Conservation (phyloP, 2,329 filamentous ascomycete species). For the Stachybotrys elegans region DNA sequence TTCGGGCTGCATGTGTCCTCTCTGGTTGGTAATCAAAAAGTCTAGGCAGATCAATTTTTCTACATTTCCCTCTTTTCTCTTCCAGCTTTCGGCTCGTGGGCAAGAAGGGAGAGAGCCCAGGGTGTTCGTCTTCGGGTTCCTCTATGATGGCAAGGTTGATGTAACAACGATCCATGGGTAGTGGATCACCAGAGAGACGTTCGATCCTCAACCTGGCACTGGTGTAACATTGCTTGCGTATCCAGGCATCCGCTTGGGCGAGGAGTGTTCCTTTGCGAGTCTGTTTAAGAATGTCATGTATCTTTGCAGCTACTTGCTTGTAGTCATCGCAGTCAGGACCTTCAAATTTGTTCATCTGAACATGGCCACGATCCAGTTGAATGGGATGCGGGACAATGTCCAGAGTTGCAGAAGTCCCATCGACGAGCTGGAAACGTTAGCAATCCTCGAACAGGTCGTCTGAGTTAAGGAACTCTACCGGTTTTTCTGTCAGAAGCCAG, state of each 20-base stretch:
- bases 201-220: conserved; percentile 21
- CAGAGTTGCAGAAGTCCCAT: conserved; percentile 15
- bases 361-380: conserved; percentile 16
- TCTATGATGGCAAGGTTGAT: conserved; percentile 34
- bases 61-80: no score
- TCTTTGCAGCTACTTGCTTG: conserved; percentile 10
- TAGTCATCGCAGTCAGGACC: conserved; percentile 11
- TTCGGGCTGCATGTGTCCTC: no score
- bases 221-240: conserved; percentile 17
- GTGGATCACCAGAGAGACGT: conserved; percentile 25
- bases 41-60: no score
- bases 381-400: conserved; percentile 17
- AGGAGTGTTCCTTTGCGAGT: conserved; percentile 10
- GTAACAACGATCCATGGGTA: conserved; percentile 31
- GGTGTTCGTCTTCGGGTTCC: conserved; percentile 2
- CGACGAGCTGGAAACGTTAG: conserved; percentile 16
- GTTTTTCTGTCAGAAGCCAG: conserved; percentile 6
- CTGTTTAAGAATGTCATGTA: conserved; percentile 9
- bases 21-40: no score
- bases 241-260: conserved; percentile 7
- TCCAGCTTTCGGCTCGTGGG: no score
- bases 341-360: conserved; percentile 21
- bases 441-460: background rate
- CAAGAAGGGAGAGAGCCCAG: conserved; percentile 18
- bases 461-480: conserved; percentile 6